phyloP scores from a whole-genome alignment of 345 rosid genomes.

The Mangifera indica region DNA sequence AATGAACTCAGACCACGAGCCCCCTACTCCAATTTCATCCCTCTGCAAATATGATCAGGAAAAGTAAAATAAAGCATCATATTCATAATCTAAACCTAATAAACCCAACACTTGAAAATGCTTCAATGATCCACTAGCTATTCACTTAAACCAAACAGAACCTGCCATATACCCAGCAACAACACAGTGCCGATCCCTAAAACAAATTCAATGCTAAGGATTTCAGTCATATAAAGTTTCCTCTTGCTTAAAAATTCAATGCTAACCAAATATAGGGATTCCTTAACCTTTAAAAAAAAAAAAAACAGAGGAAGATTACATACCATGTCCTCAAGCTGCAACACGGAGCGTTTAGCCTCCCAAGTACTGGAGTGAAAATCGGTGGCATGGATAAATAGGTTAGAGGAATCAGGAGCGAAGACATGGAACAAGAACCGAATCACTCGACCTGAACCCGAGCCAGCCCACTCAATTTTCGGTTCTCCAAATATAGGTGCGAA shows the following conservation, averaged over 20 bases:
- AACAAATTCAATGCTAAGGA: background rate
- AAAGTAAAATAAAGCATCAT: too few species aligned
- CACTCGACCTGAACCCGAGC: constrained; percentile 32
- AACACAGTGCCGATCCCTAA: background rate
- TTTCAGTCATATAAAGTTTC: background rate
- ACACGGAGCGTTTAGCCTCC: constrained; percentile 59
- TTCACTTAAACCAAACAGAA: background rate
- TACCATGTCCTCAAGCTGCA: constrained; percentile 85
- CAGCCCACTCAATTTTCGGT: constrained; percentile 51
- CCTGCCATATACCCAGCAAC: background rate
- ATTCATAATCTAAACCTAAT: background rate
- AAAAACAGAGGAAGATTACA: constrained; percentile 1
- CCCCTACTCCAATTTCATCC: constrained; percentile 78
- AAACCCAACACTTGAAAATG: background rate
- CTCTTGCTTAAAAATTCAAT: background rate
- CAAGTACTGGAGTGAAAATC: constrained; percentile 62
- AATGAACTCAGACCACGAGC: constrained; percentile 80
- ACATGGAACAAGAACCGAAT: constrained; percentile 62
- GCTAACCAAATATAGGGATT: background rate
- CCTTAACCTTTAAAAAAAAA: background rate
- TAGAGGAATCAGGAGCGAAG: constrained; percentile 60
- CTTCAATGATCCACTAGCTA: background rate
- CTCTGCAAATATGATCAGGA: constrained; percentile 45
- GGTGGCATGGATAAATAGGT: constrained; percentile 55
- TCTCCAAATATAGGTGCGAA: constrained; percentile 72